phyloP scores from a whole-genome alignment of 257 asterid genomes.

The Solanum chmielewskii region DNA sequence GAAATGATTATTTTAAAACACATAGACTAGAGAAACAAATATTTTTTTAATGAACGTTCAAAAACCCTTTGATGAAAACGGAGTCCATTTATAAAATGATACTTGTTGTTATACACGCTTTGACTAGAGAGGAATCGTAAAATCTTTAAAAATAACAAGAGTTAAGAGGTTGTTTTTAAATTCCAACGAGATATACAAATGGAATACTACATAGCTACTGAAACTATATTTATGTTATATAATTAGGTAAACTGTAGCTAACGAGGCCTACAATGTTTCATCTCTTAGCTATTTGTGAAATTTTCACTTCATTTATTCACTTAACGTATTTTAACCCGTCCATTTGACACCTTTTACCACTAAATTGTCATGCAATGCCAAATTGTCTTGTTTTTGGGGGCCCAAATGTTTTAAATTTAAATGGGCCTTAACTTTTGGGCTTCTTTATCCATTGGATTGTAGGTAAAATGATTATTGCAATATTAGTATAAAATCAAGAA shows the following conservation, averaged over 20 bases:
- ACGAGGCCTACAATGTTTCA: neutral
- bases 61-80: too few species aligned
- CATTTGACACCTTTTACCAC: neutral
- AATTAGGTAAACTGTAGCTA: neutral
- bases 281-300: neutral
- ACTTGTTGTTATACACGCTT: too few species aligned
- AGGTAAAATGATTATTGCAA: neutral
- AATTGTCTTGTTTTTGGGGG: neutral
- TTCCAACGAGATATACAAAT: neutral
- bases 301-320: neutral
- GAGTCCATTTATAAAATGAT: too few species aligned
- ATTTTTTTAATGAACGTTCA: neutral
- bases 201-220: neutral
- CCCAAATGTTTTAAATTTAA: neutral
- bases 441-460: neutral
- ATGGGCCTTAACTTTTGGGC: neutral
- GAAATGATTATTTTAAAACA: neutral
- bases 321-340: neutral
- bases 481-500: neutral
- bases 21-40: too few species aligned
- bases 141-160: neutral
- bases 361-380: neutral
- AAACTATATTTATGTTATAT: too few species aligned
- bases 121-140: neutral
- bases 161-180: neutral